These are phyloP conservation scores for Alternaria brassicae DNA, from an alignment of 2,329 filamentous ascomycete genomes.

Conservation along the genomic window DNA sequence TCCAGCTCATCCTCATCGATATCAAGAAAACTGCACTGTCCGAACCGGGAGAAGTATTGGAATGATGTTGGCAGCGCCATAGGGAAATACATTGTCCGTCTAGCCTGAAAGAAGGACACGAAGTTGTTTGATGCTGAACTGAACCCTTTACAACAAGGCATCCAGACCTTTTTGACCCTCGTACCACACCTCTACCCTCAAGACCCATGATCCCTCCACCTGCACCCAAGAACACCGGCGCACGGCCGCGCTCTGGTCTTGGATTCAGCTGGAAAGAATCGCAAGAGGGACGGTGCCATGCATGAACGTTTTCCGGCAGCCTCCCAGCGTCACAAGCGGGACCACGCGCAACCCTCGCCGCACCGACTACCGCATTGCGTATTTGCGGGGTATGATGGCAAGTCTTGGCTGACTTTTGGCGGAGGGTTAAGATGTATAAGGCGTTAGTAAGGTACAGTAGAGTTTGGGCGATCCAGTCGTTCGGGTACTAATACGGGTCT, in stretches of 20 bases:
- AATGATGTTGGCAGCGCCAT: conserved; percentile 24
- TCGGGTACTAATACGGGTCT: conserved; percentile 7
- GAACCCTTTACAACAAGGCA: conserved; percentile 14
- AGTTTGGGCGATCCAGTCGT: conserved; percentile 11
- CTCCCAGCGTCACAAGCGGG: conserved; percentile 19
- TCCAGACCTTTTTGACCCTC: conserved; percentile 15
- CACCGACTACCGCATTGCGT: conserved; percentile 18
- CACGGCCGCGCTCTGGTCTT: conserved; percentile 24
- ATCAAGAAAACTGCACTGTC: conserved; percentile 40
- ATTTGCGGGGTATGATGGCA: conserved; percentile 17
- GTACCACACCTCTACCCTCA: conserved; percentile 7
- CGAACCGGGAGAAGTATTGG: conserved; percentile 27
- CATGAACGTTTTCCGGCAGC: conserved; percentile 24
- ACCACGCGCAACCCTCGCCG: conserved; percentile 3
- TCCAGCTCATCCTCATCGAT: conserved; percentile 44
- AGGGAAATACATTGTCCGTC: conserved; percentile 22
- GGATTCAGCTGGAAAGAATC: conserved; percentile 18
- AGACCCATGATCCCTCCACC: conserved; percentile 6
- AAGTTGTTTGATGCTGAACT: not conserved
- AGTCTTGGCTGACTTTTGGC: conserved; percentile 7
- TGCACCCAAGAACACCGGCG: conserved; percentile 23
- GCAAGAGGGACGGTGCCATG: conserved; percentile 19
- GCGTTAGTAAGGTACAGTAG: conserved; percentile 12
- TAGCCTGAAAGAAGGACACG: not conserved
- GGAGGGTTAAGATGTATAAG: conserved; percentile 9